These are phyloP conservation scores for Clitoria ternatea DNA, from an alignment of 306 rosid species.

Conservation along the genomic window DNA sequence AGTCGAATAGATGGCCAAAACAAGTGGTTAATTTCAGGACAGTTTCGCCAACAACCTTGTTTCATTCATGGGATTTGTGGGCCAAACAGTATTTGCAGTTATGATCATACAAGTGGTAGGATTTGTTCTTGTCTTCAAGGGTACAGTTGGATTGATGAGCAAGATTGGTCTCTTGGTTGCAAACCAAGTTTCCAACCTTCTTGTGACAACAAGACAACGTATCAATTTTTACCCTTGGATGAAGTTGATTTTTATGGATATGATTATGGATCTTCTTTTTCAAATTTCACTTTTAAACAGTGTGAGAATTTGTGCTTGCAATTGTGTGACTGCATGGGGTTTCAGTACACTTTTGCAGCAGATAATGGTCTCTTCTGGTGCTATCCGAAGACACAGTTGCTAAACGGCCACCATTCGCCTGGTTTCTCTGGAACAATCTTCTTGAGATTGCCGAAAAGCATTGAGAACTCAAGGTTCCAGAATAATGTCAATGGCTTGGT, in stretches of 20 bases:
- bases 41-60: neutral
- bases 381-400: conserved; percentile 21
- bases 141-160: neutral
- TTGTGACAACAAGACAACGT: neutral
- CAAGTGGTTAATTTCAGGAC: neutral
- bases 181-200: conserved; percentile 6
- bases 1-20: neutral
- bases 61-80: conserved; percentile 5
- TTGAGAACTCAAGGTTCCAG: neutral
- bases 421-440: conserved; percentile 15
- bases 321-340: conserved; percentile 18
- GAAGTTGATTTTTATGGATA: conserved; percentile 7
- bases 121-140: neutral
- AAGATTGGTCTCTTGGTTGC: conserved; percentile 10
- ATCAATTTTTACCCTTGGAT: neutral
- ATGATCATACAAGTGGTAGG: neutral
- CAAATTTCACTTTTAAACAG: neutral
- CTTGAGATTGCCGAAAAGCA: conserved; percentile 22
- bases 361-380: neutral
- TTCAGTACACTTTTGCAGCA: neutral
- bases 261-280: neutral
- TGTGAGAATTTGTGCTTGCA: conserved; percentile 20
- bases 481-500: neutral
- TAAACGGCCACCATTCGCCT: conserved; percentile 14
- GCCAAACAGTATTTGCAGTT: neutral